Evolutionary conservation across 495 filamentous ascomycete species (phyloP), one percentile per base, ranked within the genome.

Genomic region (Hypoxylon rickii): DNA sequence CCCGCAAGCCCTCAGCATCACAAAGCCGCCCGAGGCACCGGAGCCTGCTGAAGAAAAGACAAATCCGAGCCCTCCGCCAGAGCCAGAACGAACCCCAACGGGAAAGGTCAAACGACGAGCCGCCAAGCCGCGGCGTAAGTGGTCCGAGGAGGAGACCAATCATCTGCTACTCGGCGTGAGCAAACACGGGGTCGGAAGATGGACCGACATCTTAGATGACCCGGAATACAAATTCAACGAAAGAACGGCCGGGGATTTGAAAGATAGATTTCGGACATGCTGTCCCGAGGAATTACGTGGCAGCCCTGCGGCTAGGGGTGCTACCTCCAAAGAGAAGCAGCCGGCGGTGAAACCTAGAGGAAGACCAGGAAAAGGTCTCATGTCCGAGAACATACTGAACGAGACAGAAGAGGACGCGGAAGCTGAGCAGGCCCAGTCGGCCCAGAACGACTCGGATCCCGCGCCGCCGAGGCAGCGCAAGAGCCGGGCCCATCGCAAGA

Each of bases 101-200:
- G 68, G 57, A 10, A 76, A 73, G 45, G 59, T 64, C 1, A 77
- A 76, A 58, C 63, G 74, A 44, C 68, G 72, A 17, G 68, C 74
- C 7, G 69, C 72, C 19, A 79, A 76, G 59, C 76, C 75, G 11
- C 64, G 80, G 55, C 80, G 79, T 48, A 88, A 83, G 59, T 96
- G 91, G 91, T 86, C 86, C 0, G 86, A 94, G 43, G 84, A 91
- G 61, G 92, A 96, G 66, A 95, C 90, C 1, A 83, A 85, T 18
- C 79, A 87, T 45, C 73, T 96, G 8, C 69, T 95, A 20, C 77
- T 84, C 46, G 92, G 90, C 1, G 90, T 95, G 13, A 78, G 83
- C 33, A 87, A 85, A 51, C 89, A 91, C 68, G 91, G 91, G 0
- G 86, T 95, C 45, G 91, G 91, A 15, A 90, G 85, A 65, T 96